Base-by-base conservation (phyloP, 306 rosid genomes). In the Corylus avellana region DNA sequence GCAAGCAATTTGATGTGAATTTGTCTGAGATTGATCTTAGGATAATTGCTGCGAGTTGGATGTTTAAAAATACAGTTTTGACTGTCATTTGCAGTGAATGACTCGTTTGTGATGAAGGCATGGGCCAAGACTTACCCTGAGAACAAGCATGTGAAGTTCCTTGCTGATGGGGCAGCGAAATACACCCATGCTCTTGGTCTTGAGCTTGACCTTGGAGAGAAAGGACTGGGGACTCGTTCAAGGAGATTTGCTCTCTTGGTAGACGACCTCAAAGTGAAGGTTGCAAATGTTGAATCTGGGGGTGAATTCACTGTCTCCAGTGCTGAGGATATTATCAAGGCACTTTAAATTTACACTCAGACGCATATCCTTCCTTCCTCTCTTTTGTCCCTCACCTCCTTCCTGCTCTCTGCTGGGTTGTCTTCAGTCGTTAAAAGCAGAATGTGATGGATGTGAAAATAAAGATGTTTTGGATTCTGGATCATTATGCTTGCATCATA, bases 291-390 rank as follows among this genome's bases (percentile, higher is more conserved):
- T 67, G 99, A 95, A 77, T 32, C 69, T 35, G 97, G 84, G 12
- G 98, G 98, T 77, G 98, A 91, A 59, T 95, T 87, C 83, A 88
- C 97, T 0, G 53, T 95, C 85, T 93, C 99, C 25, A 77, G 99
- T 73, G 97, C 97, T 14, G 99, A 95, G 7, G 97, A 95, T 13
- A 91, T 95, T 87, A 88, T 95, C 84, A 91, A 90, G 86, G 97
- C 96, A 74, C 99, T 90, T 42, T 92, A 83, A 95, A 75, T 73
- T 49, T 56, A 74, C 58, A 46, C 53, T 0, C 35, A 37, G 7
- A 35, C 64, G 44, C 35, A 1, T 32, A 32, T 32, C 35, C 35
- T 32, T 32, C 35, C 35, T 32, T 14, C 27, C 70, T 11, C 48
- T 57, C 72, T 25, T 17, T 55, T 13, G 37, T 11, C 32, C 18